phyloP scores from a whole-genome alignment of 2,329 filamentous ascomycete species.

The Arthrobotrys iridis region DNA sequence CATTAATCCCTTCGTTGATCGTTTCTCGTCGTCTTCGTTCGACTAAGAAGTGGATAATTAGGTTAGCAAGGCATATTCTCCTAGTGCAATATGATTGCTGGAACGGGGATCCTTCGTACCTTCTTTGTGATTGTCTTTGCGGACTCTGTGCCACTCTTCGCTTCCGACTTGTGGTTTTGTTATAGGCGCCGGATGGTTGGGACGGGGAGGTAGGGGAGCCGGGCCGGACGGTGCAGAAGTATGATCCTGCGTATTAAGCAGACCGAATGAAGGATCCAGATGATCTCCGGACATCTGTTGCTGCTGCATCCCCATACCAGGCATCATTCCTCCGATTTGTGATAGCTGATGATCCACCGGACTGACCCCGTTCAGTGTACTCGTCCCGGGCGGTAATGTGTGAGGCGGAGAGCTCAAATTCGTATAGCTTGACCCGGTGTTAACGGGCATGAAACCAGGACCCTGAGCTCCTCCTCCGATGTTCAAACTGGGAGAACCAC shows the following conservation, averaged over 20 bases:
- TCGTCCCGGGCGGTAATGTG: slow-evolving; percentile 29
- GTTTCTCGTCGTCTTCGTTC: slow-evolving; percentile 96
- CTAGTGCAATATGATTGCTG: not conserved
- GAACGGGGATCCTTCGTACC: slow-evolving; percentile 69
- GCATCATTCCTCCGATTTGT: slow-evolving; percentile 42
- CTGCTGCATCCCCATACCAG: slow-evolving; percentile 39
- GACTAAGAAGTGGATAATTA: slow-evolving; percentile 67
- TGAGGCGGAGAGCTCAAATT: slow-evolving; percentile 49
- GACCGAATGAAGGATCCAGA: slow-evolving; percentile 54
- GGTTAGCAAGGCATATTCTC: slow-evolving; percentile 56
- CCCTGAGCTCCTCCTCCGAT: slow-evolving; percentile 32
- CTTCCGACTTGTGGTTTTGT: slow-evolving; percentile 91
- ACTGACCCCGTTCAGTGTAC: slow-evolving; percentile 42
- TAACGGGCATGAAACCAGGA: slow-evolving; percentile 52
- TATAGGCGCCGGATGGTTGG: slow-evolving; percentile 65
- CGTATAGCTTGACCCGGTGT: slow-evolving; percentile 41
- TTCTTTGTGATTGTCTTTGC: slow-evolving; percentile 99
- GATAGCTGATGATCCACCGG: slow-evolving; percentile 48
- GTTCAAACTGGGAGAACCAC: slow-evolving; percentile 37
- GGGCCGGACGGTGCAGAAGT: slow-evolving; percentile 43
- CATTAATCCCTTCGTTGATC: slow-evolving; percentile 98
- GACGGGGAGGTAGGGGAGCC: slow-evolving; percentile 63
- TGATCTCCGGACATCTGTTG: slow-evolving; percentile 49
- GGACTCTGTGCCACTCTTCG: slow-evolving; percentile 96
- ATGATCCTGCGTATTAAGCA: slow-evolving; percentile 47